These are phyloP conservation scores for Eucalyptus camaldulensis DNA, from an alignment of 345 rosid species.

Conservation along the genomic window DNA sequence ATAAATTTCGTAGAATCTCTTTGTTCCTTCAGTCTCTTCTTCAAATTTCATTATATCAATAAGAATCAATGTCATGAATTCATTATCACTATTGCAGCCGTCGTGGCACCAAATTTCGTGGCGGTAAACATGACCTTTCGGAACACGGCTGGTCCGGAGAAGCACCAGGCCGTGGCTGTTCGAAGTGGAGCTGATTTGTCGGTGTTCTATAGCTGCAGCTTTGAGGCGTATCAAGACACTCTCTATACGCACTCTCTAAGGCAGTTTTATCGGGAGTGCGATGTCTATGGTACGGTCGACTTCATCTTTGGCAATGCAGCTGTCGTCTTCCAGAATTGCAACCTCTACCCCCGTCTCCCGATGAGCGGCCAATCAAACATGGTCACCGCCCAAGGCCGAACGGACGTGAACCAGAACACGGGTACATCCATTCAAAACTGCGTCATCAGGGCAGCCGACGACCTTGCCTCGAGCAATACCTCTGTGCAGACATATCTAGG, in stretches of 20 bases:
- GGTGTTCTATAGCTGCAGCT: conserved; percentile 31
- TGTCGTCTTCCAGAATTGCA: conserved; percentile 20
- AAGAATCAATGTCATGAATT: not conserved
- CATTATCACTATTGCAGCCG: conserved; percentile 3
- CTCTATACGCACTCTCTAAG: conserved; percentile 38
- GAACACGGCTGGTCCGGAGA: conserved; percentile 43
- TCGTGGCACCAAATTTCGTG: conserved; percentile 27
- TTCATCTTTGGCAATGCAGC: conserved; percentile 43
- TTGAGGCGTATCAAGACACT: conserved; percentile 51
- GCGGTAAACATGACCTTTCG: conserved; percentile 36
- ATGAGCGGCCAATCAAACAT: conserved; percentile 5
- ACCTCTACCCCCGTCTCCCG: conserved; percentile 7
- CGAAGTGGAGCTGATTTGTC: conserved; percentile 46
- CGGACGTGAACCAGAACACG: conserved; percentile 31
- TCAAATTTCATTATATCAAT: too few species aligned
- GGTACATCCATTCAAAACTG: conserved; percentile 25
- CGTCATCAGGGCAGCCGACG: conserved; percentile 5
- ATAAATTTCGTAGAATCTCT: not conserved
- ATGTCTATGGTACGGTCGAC: conserved; percentile 42
- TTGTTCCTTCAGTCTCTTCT: not conserved
- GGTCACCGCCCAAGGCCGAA: conserved; percentile 33
- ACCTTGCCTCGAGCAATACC: conserved; percentile 8
- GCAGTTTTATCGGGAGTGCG: conserved; percentile 41
- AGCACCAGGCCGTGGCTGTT: conserved; percentile 47
- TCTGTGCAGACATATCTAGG: conserved; percentile 13